Evolutionary conservation across 805 yeast genomes (phyloP), one percentile per base, ranked within the genome.

Genomic region (Yarrowia sp.): DNA sequence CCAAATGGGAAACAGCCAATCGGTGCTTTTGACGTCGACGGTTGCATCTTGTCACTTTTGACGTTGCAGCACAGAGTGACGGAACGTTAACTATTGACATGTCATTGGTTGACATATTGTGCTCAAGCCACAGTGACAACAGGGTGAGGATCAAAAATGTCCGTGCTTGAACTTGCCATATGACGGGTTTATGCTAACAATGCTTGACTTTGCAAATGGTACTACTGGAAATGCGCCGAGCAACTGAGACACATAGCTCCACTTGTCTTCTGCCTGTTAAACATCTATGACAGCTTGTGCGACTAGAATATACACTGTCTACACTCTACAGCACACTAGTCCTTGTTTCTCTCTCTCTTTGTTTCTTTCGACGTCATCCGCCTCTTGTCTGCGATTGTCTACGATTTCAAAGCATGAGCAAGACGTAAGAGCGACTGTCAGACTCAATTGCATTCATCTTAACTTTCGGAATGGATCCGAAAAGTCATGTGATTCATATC

Each of bases 251-350:
- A 14, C 8, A 39, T n/a, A 38, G 42, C 25, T 21, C 21, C 6
- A 7, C 21, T 33, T 33, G 21, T 16, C 10, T 14, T 35, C 14
- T 21, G 18, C 14, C 39, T 38, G 42, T 38, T 29, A 39, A 14
- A 12, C 29, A 22, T 24, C 46, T 22, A 24, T n/a, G 47, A 42
- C 47, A 24, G 47, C 7, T 21, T 38, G 46, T 25, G 25, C 51
- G 51, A 44, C 51, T 44, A 44, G 51, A 44, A 44, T 44, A 44
- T 44, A 44, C 51, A 44, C 51, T 44, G 29, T 44, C 51, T 44
- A 44, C 51, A 44, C 51, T 44, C 33, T 44, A 44, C 35, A 19
- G 25, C 35, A 44, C 51, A 29, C 35, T 44, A 44, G 51, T 18
- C 51, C 25, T 44, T 44, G 51, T 44, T 13, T 22, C 10, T 0